These are phyloP conservation scores for Wickerhamiella dianesei DNA, from an alignment of 805 yeast genomes.

Conservation along the genomic window DNA sequence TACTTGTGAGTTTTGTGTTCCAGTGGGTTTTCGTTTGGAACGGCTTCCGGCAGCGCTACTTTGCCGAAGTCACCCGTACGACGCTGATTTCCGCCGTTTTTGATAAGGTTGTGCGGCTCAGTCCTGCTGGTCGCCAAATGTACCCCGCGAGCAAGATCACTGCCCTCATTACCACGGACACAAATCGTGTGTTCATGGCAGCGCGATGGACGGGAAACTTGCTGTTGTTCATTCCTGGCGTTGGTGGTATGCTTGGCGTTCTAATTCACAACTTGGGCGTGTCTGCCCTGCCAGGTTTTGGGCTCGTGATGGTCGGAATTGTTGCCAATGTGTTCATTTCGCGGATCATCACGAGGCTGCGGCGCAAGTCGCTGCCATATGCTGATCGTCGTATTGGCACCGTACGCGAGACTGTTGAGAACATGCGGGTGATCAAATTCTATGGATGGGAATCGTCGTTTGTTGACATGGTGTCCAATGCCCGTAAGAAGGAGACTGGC, in stretches of 20 bases:
- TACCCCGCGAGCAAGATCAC: constrained; percentile 62
- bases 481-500: constrained; percentile 49
- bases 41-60: constrained; percentile 44
- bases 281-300: constrained; percentile 57
- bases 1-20: constrained; percentile 37
- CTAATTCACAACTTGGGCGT: constrained; percentile 59
- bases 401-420: constrained; percentile 65
- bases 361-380: constrained; percentile 43
- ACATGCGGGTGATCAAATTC: constrained; percentile 70
- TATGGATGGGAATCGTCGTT: constrained; percentile 90
- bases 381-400: constrained; percentile 69
- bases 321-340: constrained; percentile 35
- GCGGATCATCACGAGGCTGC: constrained; percentile 37
- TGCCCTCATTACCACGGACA: constrained; percentile 66
- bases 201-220: constrained; percentile 17
- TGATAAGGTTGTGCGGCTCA: constrained; percentile 51
- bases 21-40: constrained; percentile 46
- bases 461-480: constrained; percentile 37
- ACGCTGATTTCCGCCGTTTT: constrained; percentile 57
- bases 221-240: constrained; percentile 13
- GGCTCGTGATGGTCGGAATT: constrained; percentile 30
- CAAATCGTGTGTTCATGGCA: constrained; percentile 58
- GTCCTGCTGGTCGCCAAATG: constrained; percentile 41
- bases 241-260: constrained; percentile 42
- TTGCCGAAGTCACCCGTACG: constrained; percentile 62